Base-by-base conservation (phyloP, 2,329 filamentous ascomycete genomes). In the Dothidotthia symphoricarpi region DNA sequence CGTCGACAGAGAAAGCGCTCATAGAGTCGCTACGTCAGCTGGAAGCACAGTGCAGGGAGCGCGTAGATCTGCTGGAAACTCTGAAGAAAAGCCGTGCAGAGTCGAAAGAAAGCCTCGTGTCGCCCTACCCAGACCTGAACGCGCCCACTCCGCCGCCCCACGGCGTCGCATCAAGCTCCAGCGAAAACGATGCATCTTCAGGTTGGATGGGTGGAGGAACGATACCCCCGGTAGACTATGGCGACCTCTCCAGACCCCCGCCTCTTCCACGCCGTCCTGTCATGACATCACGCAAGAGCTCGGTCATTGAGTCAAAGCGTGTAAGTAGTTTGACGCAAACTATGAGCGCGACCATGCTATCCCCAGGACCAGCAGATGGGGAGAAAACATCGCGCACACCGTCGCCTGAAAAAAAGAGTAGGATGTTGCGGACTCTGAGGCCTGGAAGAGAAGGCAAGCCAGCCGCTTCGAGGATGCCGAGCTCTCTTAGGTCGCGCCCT, bases 11-110 rank as follows among this genome's bases (percentile, higher is more conserved):
- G 62, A 85, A 80, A 56, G 83, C 88, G 3, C 70, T 97, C 39
- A 78, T 86, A 37, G 86, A 93, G 39, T 94, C 89, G 32, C 70
- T 97, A 43, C 80, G 81, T 41, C 78, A 89, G 57, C 78, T 97
- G 59, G 89, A 97, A 63, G 65, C 90, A 47, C 91, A 96, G 68
- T 96, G 90, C 68, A 91, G 93, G 66, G 91, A 97, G 68, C 80
- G 90, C 32, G 88, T 96, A 34, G 88, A 95, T 62, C 74, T 97
- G 24, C 75, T 97, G 6, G 85, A 93, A 61, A 85, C 90, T 6
- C 71, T 97, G 40, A 80, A 83, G 44, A 74, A 85, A 48, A 85
- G 80, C 54, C 71, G 79, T 22, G 70, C 75, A 45, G 79, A 82
- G 31, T 71, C 71, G 7, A 69, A 68, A 16, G 60, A 55, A 58